Evolutionary conservation across 2,329 filamentous ascomycete species (phyloP).

Genomic region (Penicillium palitans): DNA sequence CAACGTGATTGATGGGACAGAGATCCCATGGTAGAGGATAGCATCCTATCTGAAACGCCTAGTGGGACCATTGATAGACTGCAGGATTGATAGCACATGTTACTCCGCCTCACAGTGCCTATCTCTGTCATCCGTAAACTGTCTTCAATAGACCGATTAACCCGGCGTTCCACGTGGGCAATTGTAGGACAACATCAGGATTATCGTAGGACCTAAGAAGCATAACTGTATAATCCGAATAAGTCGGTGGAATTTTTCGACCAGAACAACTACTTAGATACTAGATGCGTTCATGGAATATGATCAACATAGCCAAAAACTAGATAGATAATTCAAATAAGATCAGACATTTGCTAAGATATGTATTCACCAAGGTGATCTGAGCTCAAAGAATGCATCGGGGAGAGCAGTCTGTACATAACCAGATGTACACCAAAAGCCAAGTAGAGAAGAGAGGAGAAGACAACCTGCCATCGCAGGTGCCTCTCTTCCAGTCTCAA

Average conservation of each 20-base stretch:
- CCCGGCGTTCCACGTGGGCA: not conserved
- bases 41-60: not conserved
- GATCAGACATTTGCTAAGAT: slow-evolving; percentile 11
- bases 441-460: slow-evolving; percentile 10
- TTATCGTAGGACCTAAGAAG: not conserved
- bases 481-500: slow-evolving; percentile 6
- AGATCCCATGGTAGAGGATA: not conserved
- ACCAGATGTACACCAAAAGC: slow-evolving; percentile 27
- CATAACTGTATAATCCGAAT: not conserved
- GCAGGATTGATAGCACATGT: not conserved
- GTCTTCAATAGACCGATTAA: not conserved
- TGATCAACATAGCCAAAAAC: slow-evolving; percentile 11
- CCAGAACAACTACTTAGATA: not conserved
- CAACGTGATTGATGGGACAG: not conserved
- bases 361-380: slow-evolving; percentile 19
- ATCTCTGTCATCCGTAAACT: not conserved
- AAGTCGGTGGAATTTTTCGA: not conserved
- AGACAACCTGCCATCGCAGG: not conserved
- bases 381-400: slow-evolving; percentile 1
- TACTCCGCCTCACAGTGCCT: not conserved
- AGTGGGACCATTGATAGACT: not conserved
- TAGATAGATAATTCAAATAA: not conserved
- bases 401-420: slow-evolving; percentile 22
- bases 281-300: not conserved
- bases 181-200: not conserved